phyloP scores from a whole-genome alignment of 495 filamentous ascomycete species.

The Aspergillus wentii region DNA sequence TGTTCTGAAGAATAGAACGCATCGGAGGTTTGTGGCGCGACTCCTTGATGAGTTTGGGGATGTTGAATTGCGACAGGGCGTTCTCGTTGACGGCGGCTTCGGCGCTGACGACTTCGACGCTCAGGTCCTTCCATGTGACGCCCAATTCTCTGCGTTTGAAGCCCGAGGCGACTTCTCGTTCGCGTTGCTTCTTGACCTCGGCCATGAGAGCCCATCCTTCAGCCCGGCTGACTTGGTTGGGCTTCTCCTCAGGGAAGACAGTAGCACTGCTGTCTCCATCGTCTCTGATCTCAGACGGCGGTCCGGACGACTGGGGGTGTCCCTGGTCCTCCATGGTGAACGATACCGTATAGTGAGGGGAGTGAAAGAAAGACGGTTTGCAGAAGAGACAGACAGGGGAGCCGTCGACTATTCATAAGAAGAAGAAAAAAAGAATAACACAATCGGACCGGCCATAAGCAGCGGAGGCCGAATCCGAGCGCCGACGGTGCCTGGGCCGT shows the following conservation, averaged over 20 bases:
- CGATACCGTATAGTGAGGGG: no score
- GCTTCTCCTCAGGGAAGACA: conserved; percentile 19
- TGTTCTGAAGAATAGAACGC: conserved; percentile 32
- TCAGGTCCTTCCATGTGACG: conserved; percentile 51
- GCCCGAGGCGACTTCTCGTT: conserved; percentile 41
- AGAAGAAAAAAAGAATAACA: background rate
- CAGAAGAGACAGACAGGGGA: background rate
- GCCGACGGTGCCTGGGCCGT: no score
- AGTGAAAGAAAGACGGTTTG: background rate
- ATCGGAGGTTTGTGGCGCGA: conserved; percentile 31
- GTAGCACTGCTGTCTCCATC: conserved; percentile 30
- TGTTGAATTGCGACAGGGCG: conserved; percentile 53
- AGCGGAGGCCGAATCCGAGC: no score
- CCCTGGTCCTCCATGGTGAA: conserved; percentile 23
- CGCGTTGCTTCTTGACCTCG: conserved; percentile 36
- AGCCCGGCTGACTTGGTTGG: conserved; percentile 14
- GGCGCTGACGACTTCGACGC: conserved; percentile 35
- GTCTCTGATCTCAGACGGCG: conserved; percentile 13
- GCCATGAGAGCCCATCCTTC: conserved; percentile 43
- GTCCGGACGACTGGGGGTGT: conserved; percentile 8
- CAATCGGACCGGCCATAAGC: background rate
- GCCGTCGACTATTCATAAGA: no score
- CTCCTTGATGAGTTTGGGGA: conserved; percentile 34
- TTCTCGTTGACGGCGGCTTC: conserved; percentile 48
- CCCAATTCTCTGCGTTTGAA: conserved; percentile 46